phyloP scores from a whole-genome alignment of 441 rosid genomes.

The Hura crepitans region DNA sequence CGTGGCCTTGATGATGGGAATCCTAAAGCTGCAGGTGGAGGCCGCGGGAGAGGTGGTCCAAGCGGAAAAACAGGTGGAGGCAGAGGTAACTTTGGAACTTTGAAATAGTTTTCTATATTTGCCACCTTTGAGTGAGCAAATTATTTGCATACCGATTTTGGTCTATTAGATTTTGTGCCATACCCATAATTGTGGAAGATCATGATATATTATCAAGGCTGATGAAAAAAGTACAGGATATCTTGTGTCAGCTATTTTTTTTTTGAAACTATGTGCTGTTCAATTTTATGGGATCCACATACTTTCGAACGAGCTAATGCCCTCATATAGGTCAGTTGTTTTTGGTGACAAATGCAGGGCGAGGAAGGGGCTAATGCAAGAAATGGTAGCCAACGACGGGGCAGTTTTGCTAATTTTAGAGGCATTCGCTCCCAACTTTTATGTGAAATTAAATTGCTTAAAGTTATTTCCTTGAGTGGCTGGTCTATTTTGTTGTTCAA shows the following conservation, averaged over 20 bases:
- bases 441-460: slow-evolving; percentile 14
- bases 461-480: background rate
- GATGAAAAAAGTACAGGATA: no score
- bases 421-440: slow-evolving; percentile 30
- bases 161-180: no score
- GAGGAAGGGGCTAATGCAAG: slow-evolving; percentile 46
- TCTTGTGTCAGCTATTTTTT: no score
- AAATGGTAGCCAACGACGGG: background rate
- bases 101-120: background rate
- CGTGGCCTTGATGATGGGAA: slow-evolving; percentile 69
- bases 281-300: no score
- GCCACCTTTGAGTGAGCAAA: background rate
- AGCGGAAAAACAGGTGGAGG: slow-evolving; percentile 46
- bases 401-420: no score
- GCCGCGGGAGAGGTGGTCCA: slow-evolving; percentile 62
- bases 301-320: background rate
- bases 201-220: no score
- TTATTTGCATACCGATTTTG: background rate
- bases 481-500: slow-evolving; percentile 17
- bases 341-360: slow-evolving; percentile 43
- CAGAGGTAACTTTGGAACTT: slow-evolving; percentile 52
- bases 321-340: background rate
- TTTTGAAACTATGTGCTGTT: no score
- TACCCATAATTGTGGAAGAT: no score
- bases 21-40: slow-evolving; percentile 53